Conservation (phyloP, 1,284 basidiomycete species). For the Cutaneotrichosporon arboriforme region DNA sequence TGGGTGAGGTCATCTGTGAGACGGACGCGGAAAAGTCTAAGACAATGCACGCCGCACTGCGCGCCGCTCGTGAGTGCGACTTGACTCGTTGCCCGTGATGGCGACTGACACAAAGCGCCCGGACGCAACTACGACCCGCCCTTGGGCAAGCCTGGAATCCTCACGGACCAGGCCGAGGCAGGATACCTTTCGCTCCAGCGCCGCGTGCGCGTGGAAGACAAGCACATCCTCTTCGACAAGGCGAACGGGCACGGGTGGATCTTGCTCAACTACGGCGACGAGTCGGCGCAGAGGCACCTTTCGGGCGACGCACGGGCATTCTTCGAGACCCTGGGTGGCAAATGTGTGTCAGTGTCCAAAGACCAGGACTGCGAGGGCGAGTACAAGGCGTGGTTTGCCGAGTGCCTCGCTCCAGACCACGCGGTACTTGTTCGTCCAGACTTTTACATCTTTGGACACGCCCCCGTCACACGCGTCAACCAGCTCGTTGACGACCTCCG, state of each 20-base stretch:
- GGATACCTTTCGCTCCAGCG: constrained; percentile 9
- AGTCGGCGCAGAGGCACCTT: background rate
- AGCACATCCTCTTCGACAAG: constrained; percentile 3
- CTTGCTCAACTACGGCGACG: constrained; percentile 6
- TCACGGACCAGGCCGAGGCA: constrained; percentile 9
- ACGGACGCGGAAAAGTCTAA: constrained; percentile 16
- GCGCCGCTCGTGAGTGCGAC: background rate
- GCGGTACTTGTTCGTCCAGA: constrained; percentile 10
- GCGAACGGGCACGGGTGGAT: constrained; percentile 13
- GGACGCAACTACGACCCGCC: constrained; percentile 6
- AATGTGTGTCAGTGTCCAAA: background rate
- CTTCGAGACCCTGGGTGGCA: constrained; percentile 2
- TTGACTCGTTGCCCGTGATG: too few species aligned
- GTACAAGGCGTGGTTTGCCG: constrained; percentile 10
- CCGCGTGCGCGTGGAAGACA: background rate
- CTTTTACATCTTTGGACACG: constrained; percentile 16
- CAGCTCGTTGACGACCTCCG: background rate
- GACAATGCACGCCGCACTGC: constrained; percentile 4
- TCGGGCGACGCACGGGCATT: background rate
- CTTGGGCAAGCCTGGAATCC: constrained; percentile 10
- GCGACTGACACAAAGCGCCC: background rate
- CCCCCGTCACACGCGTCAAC: background rate
- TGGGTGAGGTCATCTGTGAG: constrained; percentile 21
- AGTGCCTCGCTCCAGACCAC: background rate
- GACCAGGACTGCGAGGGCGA: constrained; percentile 4